Base-by-base conservation (phyloP, 202 grass and related monocot species). In the Cymbopogon flexuosus region DNA sequence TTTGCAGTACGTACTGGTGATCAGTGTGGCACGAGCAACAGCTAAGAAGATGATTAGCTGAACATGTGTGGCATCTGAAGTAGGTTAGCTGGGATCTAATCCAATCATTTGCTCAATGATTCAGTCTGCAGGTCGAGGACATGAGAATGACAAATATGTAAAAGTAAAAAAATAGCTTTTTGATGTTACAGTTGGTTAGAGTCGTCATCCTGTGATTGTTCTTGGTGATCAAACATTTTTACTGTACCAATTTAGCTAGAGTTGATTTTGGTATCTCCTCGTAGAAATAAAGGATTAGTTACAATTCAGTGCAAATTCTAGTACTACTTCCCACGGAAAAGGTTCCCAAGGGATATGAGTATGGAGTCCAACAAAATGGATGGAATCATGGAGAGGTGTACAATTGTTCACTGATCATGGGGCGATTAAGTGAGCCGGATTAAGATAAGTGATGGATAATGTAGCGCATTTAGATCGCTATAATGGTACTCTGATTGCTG, bases 41-140 rank as follows among this genome's bases (percentile, higher is more conserved):
- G 61, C 30, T 84, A 41, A 60, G 36, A 1, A 2, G 31, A 33
- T 33, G 31, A 33, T 33, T 33, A 36, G 14, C 23, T 37, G 12
- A 75, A 60, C 47, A 60, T 31, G 15, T 31, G 15, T 60, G 49
- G 77, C 11, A 66, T 24, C 68, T 69, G 45, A 73, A 29, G 43
- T 10, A 46, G 36, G 65, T 85, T 89, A 77, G 65, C 56, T 76
- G 77, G 10, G 13, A 27, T 27, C 10, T 68, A 40, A 19, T 27
- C 41, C 43, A 51, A 41, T 69, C 40, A 39, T 69, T 69, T 77
- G 37, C 24, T 34, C 51, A 24, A 40, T 66, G 60, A 65, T 79
- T 43, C 58, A 65, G 5, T 71, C 19, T 5, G 10, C 56, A 22
- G 33, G 58, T 79, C 57, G 43, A 79, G 33, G 42, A 18, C 75